Base-by-base conservation (phyloP, 108 stramenopile genomes). In the Skeletonema tropicum region DNA sequence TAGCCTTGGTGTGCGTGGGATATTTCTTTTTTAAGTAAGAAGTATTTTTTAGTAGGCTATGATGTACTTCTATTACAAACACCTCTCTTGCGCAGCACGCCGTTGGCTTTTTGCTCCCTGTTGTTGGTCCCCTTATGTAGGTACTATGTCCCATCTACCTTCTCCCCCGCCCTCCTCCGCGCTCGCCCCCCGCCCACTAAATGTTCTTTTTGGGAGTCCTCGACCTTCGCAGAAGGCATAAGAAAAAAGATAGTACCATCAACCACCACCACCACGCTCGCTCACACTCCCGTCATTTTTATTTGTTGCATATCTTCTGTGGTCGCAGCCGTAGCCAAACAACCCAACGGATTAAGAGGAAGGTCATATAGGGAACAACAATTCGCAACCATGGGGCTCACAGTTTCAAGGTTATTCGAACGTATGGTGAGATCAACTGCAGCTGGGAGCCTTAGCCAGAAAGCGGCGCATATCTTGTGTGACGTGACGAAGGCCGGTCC, bases 351-450 rank as follows among this genome's bases (percentile, higher is more conserved):
- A 73, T 66, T 55, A 45, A 45, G n/a, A n/a, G 23, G 52, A 55
- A 21, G 52, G 52, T 55, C 52, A 55, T 23, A 25, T n/a, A n/a
- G n/a, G 52, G 52, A 55, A 55, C 8, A 55, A 55, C 52, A 55
- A 55, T 8, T 55, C 8, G 39, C 64, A 85, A 95, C 85, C 66
- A 95, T 95, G 94, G 94, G 94, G 82, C 85, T 95, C 64, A 90
- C 94, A 36, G 91, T 95, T 79, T 95, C 94, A 73, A 82, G 88
- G 65, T 83, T 95, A 59, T 95, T 88, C 83, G 94, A 95, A 87
- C 89, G 93, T 72, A 87, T 94, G 90, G 92, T 91, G 86, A 91
- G 92, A 35, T 49, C 39, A 5, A 15, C 29, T 46, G 12, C 26
- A 25, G 46, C 48, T 8, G 6, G 66, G 30, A 25, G 15, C 26